Percentiles rank a stretch among this genome's conserved stretches.
Conservation (phyloP, 176 grass and related monocot species). For the Metroxylon sagu region DNA sequence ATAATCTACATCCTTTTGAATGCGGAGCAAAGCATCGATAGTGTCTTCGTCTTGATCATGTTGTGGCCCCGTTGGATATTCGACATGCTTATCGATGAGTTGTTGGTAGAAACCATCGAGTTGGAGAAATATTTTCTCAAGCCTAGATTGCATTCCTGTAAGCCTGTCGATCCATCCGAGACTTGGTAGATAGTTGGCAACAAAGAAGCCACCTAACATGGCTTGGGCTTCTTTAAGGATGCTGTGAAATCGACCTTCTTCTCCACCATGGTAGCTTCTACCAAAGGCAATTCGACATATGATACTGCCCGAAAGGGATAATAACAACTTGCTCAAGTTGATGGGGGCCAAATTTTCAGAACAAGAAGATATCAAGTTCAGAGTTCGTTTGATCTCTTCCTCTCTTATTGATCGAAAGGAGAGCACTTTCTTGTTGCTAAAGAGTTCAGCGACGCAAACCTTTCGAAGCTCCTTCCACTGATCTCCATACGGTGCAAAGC, state of each 20-base stretch:
- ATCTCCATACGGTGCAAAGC: conserved; percentile 17
- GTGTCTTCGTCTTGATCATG: conserved; percentile 13
- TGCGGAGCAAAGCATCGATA: neutral
- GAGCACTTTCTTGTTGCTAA: conserved; percentile 6
- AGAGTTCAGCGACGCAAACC: conserved; percentile 7
- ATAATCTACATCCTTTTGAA: conserved; percentile 8
- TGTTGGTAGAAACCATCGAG: conserved; percentile 1
- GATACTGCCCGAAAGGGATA: no score
- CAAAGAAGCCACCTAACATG: no score
- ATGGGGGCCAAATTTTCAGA: neutral
- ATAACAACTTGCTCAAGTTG: conserved; percentile 9
- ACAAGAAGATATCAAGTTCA: no score
- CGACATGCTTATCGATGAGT: neutral
- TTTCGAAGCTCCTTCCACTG: conserved; percentile 20
- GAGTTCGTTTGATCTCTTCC: no score
- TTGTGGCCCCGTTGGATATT: neutral
- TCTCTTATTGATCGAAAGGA: no score
- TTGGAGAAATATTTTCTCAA: conserved; percentile 14
- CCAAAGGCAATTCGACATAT: no score
- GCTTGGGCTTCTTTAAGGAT: no score
- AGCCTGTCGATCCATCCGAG: no score
- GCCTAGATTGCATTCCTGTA: neutral
- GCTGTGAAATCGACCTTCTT: no score
- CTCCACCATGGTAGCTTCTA: no score
- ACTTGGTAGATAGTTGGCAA: no score